These are phyloP conservation scores for Fusarium scirpi DNA, from an alignment of 2,329 filamentous ascomycete genomes.

Conservation along the genomic window DNA sequence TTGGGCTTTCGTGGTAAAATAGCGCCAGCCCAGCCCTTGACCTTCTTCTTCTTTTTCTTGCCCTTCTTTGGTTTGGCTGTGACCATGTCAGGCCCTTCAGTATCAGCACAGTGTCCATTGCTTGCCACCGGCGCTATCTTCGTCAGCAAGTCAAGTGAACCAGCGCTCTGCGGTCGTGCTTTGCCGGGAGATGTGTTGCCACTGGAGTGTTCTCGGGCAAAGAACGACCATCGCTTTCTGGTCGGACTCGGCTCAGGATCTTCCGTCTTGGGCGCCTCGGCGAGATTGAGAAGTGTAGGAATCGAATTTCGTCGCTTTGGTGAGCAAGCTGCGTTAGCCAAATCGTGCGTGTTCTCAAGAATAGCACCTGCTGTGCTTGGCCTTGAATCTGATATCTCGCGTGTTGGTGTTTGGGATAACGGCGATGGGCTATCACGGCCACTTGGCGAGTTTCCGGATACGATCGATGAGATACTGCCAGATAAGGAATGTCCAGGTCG, in stretches of 20 bases:
- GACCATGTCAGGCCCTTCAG: constrained; percentile 39
- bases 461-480: constrained; percentile 82
- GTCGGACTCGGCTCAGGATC: constrained; percentile 61
- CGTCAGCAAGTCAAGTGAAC: constrained; percentile 56
- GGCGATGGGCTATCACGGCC: constrained; percentile 56
- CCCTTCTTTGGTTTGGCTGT: constrained; percentile 49
- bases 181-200: constrained; percentile 61
- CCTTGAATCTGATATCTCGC: constrained; percentile 62
- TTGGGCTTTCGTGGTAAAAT: constrained; percentile 74
- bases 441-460: constrained; percentile 66
- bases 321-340: constrained; percentile 47
- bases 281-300: constrained; percentile 62
- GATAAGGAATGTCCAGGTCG: constrained; percentile 78
- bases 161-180: constrained; percentile 60
- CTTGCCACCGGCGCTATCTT: constrained; percentile 53
- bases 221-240: constrained; percentile 73
- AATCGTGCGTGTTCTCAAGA: constrained; percentile 62
- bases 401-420: constrained; percentile 56
- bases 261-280: constrained; percentile 51
- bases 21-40: constrained; percentile 78
- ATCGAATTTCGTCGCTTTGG: constrained; percentile 70
- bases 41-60: constrained; percentile 70
- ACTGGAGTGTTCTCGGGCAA: constrained; percentile 68
- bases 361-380: constrained; percentile 80
- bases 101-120: constrained; percentile 50